Evolutionary conservation across 306 rosid species (phyloP), one percentile per base, ranked within the genome.

Genomic region (Hippophae gyantsensis): DNA sequence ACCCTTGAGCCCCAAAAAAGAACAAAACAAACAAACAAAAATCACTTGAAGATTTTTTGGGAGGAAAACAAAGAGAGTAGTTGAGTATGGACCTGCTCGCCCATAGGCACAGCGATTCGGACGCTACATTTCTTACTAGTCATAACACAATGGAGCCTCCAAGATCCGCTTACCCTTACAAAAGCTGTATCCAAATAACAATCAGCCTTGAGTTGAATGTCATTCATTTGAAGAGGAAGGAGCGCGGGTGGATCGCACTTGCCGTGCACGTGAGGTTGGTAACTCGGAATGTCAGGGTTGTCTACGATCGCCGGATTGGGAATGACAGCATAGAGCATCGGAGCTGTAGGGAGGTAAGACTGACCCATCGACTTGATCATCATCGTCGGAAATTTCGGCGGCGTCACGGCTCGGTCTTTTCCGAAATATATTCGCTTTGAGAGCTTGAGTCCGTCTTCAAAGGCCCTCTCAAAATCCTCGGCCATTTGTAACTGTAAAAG

Each of bases 261-360:
- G 13, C 96, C 99, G 69, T 68, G 79, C 10, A 88, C 93, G 58
- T 92, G 86, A 42, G 99, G 95, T 82, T 92, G 99, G 72, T 92
- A 92, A 54, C 93, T 92, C 61, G 84, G 82, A 70, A 88, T 69
- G 66, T 92, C 99, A 50, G 99, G 99, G 48, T 92, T 92, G 25
- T 92, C 99, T 11, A 92, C 93, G 56, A 65, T 74, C 48, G 58
- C 83, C 54, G 99, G 96, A 41, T 92, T 95, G 54, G 85, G 14
- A 10, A 92, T 61, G 69, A 80, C 85, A 43, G 95, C 99, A 56
- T 92, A 92, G 8, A 82, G 78, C 88, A 73, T 83, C 66, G 95
- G 88, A 42, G 99, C 86, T 48, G 84, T 27, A 57, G 96, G 99
- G 0, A 92, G 52, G 69, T 69, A 70, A 0, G 78, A 50, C 2